phyloP scores from a whole-genome alignment of 1,284 basidiomycete species.

The Taiwanofungus camphoratus region DNA sequence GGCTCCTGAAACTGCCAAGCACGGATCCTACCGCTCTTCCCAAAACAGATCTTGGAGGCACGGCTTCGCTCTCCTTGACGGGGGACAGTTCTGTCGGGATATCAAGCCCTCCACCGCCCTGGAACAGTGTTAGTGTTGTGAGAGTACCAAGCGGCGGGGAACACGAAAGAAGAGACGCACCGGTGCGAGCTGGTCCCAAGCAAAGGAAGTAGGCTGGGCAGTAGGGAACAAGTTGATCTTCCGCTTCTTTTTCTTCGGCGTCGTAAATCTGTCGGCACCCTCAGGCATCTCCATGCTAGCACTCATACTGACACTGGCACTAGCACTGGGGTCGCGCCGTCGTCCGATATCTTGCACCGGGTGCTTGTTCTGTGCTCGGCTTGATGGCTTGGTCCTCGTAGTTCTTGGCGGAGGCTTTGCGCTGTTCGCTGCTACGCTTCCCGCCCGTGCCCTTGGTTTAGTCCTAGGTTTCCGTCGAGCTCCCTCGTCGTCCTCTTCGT shows the following conservation, averaged over 20 bases:
- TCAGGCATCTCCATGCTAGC: slow-evolving; percentile 8
- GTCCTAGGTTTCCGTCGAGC: slow-evolving; percentile 12
- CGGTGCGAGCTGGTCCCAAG: slow-evolving; percentile 33
- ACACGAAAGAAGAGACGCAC: slow-evolving; percentile 23
- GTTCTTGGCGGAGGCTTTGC: not conserved
- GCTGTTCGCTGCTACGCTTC: not conserved
- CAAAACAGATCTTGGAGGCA: slow-evolving; percentile 41
- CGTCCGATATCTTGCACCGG: not conserved
- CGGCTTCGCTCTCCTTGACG: slow-evolving; percentile 45
- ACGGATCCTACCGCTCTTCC: slow-evolving; percentile 1
- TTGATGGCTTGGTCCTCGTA: not conserved
- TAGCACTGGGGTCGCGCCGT: not conserved
- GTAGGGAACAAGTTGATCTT: slow-evolving; percentile 52
- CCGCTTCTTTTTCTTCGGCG: slow-evolving; percentile 52
- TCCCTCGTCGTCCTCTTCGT: not conserved
- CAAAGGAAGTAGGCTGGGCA: slow-evolving; percentile 35
- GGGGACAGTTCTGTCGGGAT: slow-evolving; percentile 63
- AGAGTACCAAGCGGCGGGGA: not conserved
- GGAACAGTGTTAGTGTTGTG: not conserved
- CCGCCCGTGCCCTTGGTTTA: slow-evolving; percentile 12
- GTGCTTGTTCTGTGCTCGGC: slow-evolving; percentile 12
- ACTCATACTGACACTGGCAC: not conserved
- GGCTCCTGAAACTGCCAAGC: slow-evolving; percentile 15
- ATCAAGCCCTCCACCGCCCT: slow-evolving; percentile 37
- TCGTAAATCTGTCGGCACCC: slow-evolving; percentile 22